Base-by-base conservation (phyloP, 495 filamentous ascomycete species). In the Talaromyces thailandensis region DNA sequence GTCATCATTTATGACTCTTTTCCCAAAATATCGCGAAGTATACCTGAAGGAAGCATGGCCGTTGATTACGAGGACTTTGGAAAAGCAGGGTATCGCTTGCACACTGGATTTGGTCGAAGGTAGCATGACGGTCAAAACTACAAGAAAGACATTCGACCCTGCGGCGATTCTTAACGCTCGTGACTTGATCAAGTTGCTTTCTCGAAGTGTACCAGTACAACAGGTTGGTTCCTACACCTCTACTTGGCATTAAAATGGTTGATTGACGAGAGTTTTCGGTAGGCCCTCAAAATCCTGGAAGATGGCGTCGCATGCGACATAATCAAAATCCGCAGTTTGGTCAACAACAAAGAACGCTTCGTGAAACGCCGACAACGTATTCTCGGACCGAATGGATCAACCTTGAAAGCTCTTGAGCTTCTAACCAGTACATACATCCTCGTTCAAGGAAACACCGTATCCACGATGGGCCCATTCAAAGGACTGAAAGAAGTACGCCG, bases 1-100 rank as follows among this genome's bases (percentile, higher is more conserved):
- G 77, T 96, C 89, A 2, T 89, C 88, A 8, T 96, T 96, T 71
- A 85, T 86, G 67, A 92, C 88, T 4, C 86, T 98, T 2, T 98
- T 99, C 75, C 94, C 94, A 52, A 97, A 97, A 76, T 99, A 99
- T 76, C 90, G 95, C 63, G 94, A 99, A 81, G 81, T 88, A 40
- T 98, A 98, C 69, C 81, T 98, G 62, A 89, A 88, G 64, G 88
- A 94, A 75, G 88, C 92, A 68, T 99, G 94, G 94, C 92, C 94
- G 2, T 70, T 83, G 56, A 78, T 89, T 45, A 98, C 92, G 25
- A 86, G 87, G 62, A 76, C 88, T 1, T 83, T 96, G 64, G 89
- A 92, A 68, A 93, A 90, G 75, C 76, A 84, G 64, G 87, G 88
- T 65, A 90, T 98, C 53, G 88, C 86, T 18, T 96, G 93, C 68